Base-by-base conservation (phyloP, 179 eudicot genomes). In the Nepenthes alata region DNA sequence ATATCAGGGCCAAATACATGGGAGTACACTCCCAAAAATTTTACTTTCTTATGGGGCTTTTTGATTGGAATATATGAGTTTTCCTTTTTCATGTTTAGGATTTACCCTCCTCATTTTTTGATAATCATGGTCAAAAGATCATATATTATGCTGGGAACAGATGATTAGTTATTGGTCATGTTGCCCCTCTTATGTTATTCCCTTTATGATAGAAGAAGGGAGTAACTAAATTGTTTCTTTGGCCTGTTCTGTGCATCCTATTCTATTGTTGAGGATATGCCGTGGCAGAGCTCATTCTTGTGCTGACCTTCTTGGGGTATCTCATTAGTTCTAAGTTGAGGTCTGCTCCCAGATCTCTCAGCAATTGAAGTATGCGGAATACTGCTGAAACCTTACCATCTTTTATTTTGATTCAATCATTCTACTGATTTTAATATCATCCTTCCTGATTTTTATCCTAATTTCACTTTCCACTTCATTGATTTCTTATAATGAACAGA, bases 401-500 rank as follows among this genome's bases (percentile, higher is more conserved):
- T 12, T 15, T 2, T 50, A 12, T 52, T n/a, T 15, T 52, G 15
- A 12, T 16, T 52, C 16, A 6, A 2, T 52, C 37, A 16, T 15
- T 16, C 34, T 9, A 16, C 7, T 15, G 6, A 16, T 55, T 34
- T 4, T 2, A 16, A 1, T 25, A 5, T 25, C 10, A 11, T 51
- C 6, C 11, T n/a, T 55, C 35, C 47, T 35, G 6, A 15, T 68
- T 53, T 48, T 11, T 3, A 14, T 59, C 16, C 47, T 47, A n/a
- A 55, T 64, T 60, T 25, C 55, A 12, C 57, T 59, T 70, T 63
- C 52, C 64, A 35, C 9, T 72, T 65, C 37, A 54, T 67, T 71
- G 47, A 67, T 73, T 56, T 67, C 60, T 72, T 70, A 61, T 66
- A 37, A 59, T 72, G 62, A 55, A 71, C 91, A 93, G 98, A 71